Evolutionary conservation across 1,139 yeast species (phyloP), one percentile per base, ranked within the genome.

Genomic region (Yamadazyma taylorii): DNA sequence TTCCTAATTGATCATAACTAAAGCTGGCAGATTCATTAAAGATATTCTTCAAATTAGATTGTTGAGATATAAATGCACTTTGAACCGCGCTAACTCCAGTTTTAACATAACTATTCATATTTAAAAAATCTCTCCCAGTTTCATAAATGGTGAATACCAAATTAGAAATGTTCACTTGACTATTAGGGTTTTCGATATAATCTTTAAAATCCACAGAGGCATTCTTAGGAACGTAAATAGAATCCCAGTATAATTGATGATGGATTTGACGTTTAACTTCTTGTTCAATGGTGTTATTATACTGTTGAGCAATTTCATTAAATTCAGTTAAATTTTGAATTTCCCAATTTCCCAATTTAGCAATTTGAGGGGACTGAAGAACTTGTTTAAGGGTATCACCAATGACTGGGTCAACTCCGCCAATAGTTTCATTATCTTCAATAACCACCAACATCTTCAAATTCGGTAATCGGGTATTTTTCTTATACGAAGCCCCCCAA

Each of bases 161-260:
- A 30, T 52, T 52, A 15, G 65, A 44, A 5, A 54, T 52, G 36
- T 65, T 61, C 37, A 63, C 64, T 5, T 37, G 33, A 3, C 53
- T 24, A 39, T 66, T 55, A 2, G 60, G 61, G 11, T 48, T 35
- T n/a, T 36, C 37, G 8, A 67, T 50, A 5, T 67, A 70, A 11
- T 55, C 45, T 32, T 52, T 50, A 23, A 51, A 60, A 37, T 40
- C 27, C 32, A 48, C 52, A 16, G 70, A 56, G 2, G 76, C 72
- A 46, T 73, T 68, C 5, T 66, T 60, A 22, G 52, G 52, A 12
- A 75, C 67, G 41, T 65, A 64, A 22, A 75, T 52, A 2, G 73
- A 61, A 2, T 63, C 55, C 79, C 79, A 75, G 42, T 60, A 69
- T 9, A 56, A 29, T 47, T 73, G 78, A 41, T 69, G 73, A 51